Conservation (phyloP, 2,329 filamentous ascomycete species). For the Diaporthe sp. region DNA sequence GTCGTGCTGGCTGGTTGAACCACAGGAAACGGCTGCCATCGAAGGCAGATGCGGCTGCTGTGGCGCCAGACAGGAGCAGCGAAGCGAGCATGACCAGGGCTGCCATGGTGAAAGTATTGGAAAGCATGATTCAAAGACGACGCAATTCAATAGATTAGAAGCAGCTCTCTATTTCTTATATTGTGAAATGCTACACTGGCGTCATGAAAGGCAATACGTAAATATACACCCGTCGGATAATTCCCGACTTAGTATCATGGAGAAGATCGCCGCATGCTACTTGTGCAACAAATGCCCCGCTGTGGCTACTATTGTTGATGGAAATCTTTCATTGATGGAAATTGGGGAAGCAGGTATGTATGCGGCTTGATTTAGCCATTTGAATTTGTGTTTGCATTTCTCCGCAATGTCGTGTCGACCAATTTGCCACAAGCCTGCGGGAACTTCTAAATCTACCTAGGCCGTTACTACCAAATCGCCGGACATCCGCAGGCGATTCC, state of each 20-base stretch:
- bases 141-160: too few species aligned
- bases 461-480: neutral
- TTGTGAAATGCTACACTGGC: neutral
- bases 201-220: neutral
- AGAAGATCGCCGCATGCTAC: neutral
- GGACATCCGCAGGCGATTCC: neutral
- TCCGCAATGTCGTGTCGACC: neutral
- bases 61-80: neutral
- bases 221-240: neutral
- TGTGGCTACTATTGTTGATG: neutral
- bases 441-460: neutral
- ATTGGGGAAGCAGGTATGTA: constrained; percentile 12
- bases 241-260: neutral
- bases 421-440: neutral
- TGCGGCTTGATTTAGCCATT: constrained; percentile 10
- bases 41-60: neutral
- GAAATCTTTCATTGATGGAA: constrained; percentile 6
- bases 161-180: neutral
- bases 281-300: neutral
- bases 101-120: neutral
- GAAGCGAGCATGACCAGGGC: neutral
- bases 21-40: constrained; percentile 10
- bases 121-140: neutral
- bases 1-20: neutral
- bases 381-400: neutral